These are phyloP conservation scores for Talaromyces amestolkiae DNA, from an alignment of 2,329 filamentous ascomycete species.

Conservation along the genomic window DNA sequence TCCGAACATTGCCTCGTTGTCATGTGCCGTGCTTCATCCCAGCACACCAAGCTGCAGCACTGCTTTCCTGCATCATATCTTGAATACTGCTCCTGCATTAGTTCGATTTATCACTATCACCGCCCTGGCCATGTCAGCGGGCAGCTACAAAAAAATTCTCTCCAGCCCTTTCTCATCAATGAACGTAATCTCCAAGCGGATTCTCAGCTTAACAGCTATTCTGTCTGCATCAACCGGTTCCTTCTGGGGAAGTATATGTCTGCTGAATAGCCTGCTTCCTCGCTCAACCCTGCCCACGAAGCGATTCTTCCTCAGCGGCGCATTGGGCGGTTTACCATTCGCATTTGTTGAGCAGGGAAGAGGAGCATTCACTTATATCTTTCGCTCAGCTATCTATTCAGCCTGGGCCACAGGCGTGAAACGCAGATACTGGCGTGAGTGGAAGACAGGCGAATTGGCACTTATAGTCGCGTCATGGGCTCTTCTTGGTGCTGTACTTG, in stretches of 20 bases:
- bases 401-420: conserved; percentile 94
- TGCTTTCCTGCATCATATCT: conserved; percentile 83
- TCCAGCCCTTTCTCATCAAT: conserved; percentile 66
- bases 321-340: conserved; percentile 76
- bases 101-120: conserved; percentile 69
- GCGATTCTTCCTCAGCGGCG: conserved; percentile 85
- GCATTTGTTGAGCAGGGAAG: conserved; percentile 62
- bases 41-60: conserved; percentile 82
- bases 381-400: conserved; percentile 74
- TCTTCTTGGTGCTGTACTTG: conserved; percentile 73
- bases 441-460: conserved; percentile 78
- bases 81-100: conserved; percentile 75
- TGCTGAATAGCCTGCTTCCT: conserved; percentile 79
- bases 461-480: conserved; percentile 78
- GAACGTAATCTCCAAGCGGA: conserved; percentile 63
- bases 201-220: conserved; percentile 74
- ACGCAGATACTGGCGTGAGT: conserved; percentile 78
- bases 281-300: conserved; percentile 72
- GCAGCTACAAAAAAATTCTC: conserved; percentile 66
- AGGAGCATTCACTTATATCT: conserved; percentile 73
- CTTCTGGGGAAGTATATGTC: conserved; percentile 83
- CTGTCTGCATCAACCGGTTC: conserved; percentile 80
- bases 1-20: conserved; percentile 78
- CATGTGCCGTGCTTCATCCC: conserved; percentile 86
- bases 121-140: conserved; percentile 65